These are phyloP conservation scores for Saposhnikovia divaricata DNA, from an alignment of 129 eudicot genomes.

Conservation along the genomic window DNA sequence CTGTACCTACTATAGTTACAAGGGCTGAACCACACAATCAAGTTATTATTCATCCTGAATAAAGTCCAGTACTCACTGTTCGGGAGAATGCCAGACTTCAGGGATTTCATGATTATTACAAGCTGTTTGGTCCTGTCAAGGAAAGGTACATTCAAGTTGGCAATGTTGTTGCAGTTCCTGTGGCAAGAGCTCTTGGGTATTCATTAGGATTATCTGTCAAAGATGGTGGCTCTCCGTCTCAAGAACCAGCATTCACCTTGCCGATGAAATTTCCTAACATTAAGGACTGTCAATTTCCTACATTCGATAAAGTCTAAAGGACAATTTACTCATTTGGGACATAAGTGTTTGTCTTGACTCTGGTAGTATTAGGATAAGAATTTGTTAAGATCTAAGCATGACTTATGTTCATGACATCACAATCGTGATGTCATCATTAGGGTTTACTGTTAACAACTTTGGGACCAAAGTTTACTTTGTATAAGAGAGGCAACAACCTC, in stretches of 20 bases:
- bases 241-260: not conserved
- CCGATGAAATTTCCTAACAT: not conserved
- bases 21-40: slow-evolving; percentile 92
- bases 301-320: not conserved
- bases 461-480: too few species aligned
- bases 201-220: not conserved
- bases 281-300: not conserved
- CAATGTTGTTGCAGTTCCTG: slow-evolving; percentile 2
- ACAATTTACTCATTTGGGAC: not conserved
- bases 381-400: too few species aligned
- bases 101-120: slow-evolving; percentile 74
- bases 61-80: slow-evolving; percentile 51
- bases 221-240: not conserved
- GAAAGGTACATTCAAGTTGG: slow-evolving; percentile 46
- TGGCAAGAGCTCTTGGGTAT: not conserved
- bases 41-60: slow-evolving; percentile 62
- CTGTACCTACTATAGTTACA: slow-evolving; percentile 78
- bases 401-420: too few species aligned
- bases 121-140: slow-evolving; percentile 56
- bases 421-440: too few species aligned
- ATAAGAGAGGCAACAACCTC: too few species aligned
- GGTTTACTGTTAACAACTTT: too few species aligned
- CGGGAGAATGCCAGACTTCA: slow-evolving; percentile 71
- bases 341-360: too few species aligned
- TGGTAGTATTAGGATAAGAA: not conserved